These are phyloP conservation scores for Rhizopogon vesiculosus DNA, from an alignment of 768 basidiomycete species.

Conservation along the genomic window DNA sequence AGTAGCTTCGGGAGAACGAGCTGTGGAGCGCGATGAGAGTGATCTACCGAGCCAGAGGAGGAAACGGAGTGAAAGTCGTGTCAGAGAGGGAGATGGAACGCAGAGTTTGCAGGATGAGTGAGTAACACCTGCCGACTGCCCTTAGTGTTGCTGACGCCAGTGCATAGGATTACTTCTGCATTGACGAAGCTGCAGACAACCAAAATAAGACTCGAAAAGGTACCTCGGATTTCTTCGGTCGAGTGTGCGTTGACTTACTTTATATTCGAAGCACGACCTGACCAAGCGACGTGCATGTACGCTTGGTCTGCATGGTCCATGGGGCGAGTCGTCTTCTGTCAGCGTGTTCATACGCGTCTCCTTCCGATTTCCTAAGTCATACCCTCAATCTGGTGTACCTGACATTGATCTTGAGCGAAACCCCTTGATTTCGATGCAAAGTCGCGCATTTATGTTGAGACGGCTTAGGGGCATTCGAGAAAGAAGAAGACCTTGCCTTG, in stretches of 20 bases:
- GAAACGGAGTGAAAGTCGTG: constrained; percentile 45
- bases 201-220: constrained; percentile 86
- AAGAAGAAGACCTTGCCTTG: constrained; percentile 75
- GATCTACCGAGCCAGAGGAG: constrained; percentile 17
- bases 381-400: constrained; percentile 68
- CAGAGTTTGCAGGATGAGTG: constrained; percentile 74
- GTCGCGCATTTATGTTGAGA: constrained; percentile 74
- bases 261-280: constrained; percentile 50
- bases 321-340: constrained; percentile 82
- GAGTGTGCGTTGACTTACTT: constrained; percentile 1
- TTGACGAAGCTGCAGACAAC: constrained; percentile 58
- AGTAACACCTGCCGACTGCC: constrained; percentile 15
- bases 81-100: constrained; percentile 25
- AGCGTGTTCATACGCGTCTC: constrained; percentile 71
- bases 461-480: constrained; percentile 71
- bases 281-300: constrained; percentile 76
- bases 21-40: neutral
- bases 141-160: constrained; percentile 1
- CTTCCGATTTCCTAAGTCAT: constrained; percentile 84
- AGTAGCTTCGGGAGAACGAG: constrained; percentile 33
- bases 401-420: constrained; percentile 80
- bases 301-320: constrained; percentile 82
- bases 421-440: constrained; percentile 72
- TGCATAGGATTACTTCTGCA: constrained; percentile 66
- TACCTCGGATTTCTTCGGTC: constrained; percentile 18